phyloP scores from a whole-genome alignment of 2,329 filamentous ascomycete genomes.

The Trichoderma breve region DNA sequence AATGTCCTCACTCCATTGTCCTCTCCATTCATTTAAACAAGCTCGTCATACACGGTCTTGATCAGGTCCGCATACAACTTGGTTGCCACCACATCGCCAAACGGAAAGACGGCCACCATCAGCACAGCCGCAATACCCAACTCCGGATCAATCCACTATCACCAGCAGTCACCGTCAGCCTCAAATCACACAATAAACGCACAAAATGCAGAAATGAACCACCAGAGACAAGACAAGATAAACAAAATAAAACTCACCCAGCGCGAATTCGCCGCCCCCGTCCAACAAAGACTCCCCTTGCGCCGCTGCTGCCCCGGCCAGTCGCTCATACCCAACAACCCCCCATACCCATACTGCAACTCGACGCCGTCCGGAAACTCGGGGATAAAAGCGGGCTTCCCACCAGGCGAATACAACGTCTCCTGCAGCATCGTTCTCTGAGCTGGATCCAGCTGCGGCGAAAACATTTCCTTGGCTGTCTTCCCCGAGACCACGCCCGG shows the following conservation, averaged over 20 bases:
- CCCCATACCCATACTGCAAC: conserved; percentile 41
- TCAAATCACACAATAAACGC: not conserved
- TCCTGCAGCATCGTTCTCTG: conserved; percentile 26
- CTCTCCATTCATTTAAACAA: conserved; percentile 7
- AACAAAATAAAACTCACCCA: conserved; percentile 38
- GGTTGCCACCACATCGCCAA: conserved; percentile 37
- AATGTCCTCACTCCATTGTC: not conserved
- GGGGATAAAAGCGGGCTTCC: conserved; percentile 33
- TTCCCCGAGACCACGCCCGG: conserved; percentile 31
- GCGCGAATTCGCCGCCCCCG: conserved; percentile 41
- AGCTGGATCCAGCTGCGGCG: conserved; percentile 40
- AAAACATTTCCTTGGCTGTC: conserved; percentile 38
- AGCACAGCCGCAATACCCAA: conserved; percentile 42
- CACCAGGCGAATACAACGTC: conserved; percentile 23
- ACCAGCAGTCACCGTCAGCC: not conserved
- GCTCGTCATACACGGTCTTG: conserved; percentile 37
- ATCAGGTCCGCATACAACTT: conserved; percentile 42
- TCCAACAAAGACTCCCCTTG: conserved; percentile 45
- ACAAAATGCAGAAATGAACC: not conserved
- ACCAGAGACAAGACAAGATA: not conserved
- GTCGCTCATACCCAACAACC: conserved; percentile 40
- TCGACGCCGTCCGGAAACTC: conserved; percentile 35
- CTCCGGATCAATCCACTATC: conserved; percentile 38
- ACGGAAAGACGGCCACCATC: conserved; percentile 39
- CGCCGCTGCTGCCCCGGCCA: conserved; percentile 41